Conservation (phyloP, 495 filamentous ascomycete species). For the Penicillium steckii region DNA sequence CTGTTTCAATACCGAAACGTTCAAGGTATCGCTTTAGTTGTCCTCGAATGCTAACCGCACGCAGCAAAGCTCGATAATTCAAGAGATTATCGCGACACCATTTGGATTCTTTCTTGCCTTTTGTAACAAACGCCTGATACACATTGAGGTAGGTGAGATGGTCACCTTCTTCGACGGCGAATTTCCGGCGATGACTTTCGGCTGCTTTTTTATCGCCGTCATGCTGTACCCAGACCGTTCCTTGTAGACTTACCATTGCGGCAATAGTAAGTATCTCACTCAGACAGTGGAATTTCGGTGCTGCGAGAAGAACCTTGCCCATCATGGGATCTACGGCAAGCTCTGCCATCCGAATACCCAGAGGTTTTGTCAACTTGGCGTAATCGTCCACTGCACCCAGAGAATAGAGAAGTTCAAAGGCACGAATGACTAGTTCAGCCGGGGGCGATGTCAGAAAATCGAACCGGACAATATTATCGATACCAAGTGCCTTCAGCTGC, state of each 20-base stretch:
- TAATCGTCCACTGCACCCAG: conserved; percentile 88
- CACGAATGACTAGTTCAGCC: conserved; percentile 81
- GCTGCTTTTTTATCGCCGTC: conserved; percentile 70
- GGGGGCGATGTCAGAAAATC: conserved; percentile 88
- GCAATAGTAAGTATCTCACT: conserved; percentile 89
- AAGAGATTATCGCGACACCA: conserved; percentile 87
- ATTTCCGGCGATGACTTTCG: conserved; percentile 75
- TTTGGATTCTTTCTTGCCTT: conserved; percentile 76
- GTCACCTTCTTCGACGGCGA: conserved; percentile 92
- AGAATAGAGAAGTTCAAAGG: conserved; percentile 84
- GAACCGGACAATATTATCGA: conserved; percentile 93
- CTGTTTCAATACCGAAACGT: conserved; percentile 72
- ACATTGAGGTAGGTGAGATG: conserved; percentile 93
- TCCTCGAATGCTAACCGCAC: conserved; percentile 81
- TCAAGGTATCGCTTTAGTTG: conserved; percentile 88
- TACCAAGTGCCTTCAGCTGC: conserved; percentile 92
- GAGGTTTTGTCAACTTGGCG: conserved; percentile 84
- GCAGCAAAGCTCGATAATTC: conserved; percentile 78
- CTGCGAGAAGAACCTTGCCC: conserved; percentile 83
- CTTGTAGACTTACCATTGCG: conserved; percentile 88
- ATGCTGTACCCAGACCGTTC: conserved; percentile 77
- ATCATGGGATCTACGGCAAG: conserved; percentile 96
- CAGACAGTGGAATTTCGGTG: conserved; percentile 70
- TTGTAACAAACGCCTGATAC: conserved; percentile 86
- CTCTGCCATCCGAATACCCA: conserved; percentile 91